These are phyloP conservation scores for Chaetomiaceae sp. DNA, from an alignment of 2,329 filamentous ascomycete genomes.

Conservation along the genomic window DNA sequence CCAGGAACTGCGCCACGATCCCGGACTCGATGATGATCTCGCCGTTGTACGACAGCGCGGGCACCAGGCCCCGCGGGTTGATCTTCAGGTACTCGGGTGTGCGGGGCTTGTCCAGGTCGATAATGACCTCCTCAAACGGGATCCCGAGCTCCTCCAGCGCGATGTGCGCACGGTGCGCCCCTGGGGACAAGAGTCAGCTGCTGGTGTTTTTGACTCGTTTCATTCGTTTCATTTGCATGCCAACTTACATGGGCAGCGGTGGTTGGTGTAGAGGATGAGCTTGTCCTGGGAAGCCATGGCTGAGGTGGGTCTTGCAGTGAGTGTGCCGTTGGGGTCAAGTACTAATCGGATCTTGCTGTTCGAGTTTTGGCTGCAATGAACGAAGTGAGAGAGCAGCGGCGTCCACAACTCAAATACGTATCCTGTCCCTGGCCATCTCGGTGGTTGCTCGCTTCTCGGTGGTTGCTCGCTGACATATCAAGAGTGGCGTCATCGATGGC, in stretches of 20 bases:
- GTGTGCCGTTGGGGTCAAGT: background rate
- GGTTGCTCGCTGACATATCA: conserved; percentile 7
- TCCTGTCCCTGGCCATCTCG: no score
- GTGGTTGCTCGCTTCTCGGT: background rate
- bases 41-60: conserved; percentile 60
- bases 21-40: conserved; percentile 69
- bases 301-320: background rate
- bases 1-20: conserved; percentile 67
- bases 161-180: conserved; percentile 72
- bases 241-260: conserved; percentile 58
- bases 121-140: conserved; percentile 64
- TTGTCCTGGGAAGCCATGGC: conserved; percentile 36
- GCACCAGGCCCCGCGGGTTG: conserved; percentile 76
- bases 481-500: conserved; percentile 26
- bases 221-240: no score
- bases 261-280: conserved; percentile 67
- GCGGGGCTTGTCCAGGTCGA: conserved; percentile 65
- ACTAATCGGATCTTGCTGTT: no score
- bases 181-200: conserved; percentile 26
- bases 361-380: no score
- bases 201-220: no score
- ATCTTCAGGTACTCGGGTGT: conserved; percentile 69
- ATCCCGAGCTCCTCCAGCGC: conserved; percentile 61
- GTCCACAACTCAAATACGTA: background rate
- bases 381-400: no score